Conservation (phyloP, 2,329 filamentous ascomycete species). For the Neonectria neomacrospora region DNA sequence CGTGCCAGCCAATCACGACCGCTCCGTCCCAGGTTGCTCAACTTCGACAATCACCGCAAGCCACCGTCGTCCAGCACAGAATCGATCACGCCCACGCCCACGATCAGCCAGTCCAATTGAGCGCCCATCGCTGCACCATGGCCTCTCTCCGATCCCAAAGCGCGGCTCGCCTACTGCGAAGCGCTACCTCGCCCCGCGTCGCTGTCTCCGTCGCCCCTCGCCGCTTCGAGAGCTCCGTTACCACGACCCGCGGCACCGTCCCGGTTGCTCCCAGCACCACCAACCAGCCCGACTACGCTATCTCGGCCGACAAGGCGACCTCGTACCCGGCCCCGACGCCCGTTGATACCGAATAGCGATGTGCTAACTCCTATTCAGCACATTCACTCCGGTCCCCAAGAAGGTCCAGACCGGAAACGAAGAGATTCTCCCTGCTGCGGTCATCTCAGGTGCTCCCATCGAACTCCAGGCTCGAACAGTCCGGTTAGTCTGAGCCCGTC, state of each 20-base stretch:
- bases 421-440: constrained; percentile 80
- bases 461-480: constrained; percentile 95
- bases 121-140: constrained; percentile 60
- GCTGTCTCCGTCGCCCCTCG: constrained; percentile 58
- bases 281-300: constrained; percentile 84
- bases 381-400: constrained; percentile 91
- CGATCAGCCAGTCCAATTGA: constrained; percentile 40
- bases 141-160: constrained; percentile 71
- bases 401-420: constrained; percentile 92
- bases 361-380: constrained; percentile 61
- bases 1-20: constrained; percentile 56
- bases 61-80: constrained; percentile 41
- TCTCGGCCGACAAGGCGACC: constrained; percentile 85
- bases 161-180: constrained; percentile 63
- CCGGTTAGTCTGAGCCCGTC: constrained; percentile 69
- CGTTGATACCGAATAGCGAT: constrained; percentile 3
- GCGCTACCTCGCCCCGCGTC: constrained; percentile 52
- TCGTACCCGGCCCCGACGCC: constrained; percentile 68
- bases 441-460: constrained; percentile 90
- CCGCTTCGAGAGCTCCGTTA: constrained; percentile 65
- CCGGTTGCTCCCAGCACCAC: constrained; percentile 53
- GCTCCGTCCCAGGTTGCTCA: constrained; percentile 43
- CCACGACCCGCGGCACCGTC: constrained; percentile 54
- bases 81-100: constrained; percentile 29
- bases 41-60: constrained; percentile 46